Evolutionary conservation across 225 moss, liverwort and hornwort species (phyloP).

Genomic region (Anthoceros angustus): DNA sequence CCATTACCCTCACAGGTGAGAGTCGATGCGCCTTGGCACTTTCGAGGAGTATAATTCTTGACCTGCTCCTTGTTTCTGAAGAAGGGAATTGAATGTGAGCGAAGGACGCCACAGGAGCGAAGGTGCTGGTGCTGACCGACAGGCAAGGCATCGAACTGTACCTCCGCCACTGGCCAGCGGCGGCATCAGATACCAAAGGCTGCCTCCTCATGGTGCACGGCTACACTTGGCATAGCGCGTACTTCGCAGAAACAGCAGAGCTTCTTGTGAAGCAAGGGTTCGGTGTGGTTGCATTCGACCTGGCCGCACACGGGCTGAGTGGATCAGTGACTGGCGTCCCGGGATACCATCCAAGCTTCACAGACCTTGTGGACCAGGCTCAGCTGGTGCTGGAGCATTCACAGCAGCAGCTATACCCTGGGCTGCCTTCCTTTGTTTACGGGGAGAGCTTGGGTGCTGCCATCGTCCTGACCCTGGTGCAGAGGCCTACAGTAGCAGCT

Average conservation of each 20-base stretch:
- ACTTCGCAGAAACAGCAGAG: neutral
- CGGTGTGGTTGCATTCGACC: neutral
- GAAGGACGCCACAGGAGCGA: neutral
- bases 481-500: neutral
- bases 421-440: neutral
- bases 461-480: neutral
- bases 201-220: slow-evolving; percentile 5
- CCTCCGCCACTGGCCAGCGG: neutral
- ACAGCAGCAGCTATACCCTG: neutral
- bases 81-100: no score
- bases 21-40: no score
- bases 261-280: neutral
- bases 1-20: no score
- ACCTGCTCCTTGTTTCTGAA: no score
- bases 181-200: neutral
- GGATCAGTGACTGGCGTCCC: neutral
- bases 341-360: neutral
- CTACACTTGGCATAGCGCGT: neutral
- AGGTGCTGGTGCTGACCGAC: neutral
- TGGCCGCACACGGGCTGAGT: slow-evolving; percentile 1
- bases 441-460: neutral
- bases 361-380: neutral
- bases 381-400: neutral
- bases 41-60: no score
- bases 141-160: neutral